Conservation (phyloP, 192 early-diverging fungal species). For the Entomortierella lignicola region DNA sequence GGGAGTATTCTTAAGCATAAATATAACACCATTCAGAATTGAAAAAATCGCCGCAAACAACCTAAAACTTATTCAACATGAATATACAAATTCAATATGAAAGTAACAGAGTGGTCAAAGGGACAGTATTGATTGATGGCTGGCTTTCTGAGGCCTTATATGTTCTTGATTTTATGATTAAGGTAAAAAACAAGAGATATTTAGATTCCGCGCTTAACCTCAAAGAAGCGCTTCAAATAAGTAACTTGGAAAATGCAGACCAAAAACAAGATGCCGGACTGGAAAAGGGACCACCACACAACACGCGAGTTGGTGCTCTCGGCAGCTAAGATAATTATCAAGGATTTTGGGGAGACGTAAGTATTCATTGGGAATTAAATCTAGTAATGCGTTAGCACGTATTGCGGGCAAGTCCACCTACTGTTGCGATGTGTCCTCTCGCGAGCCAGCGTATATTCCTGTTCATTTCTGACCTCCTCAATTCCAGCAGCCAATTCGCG, state of each 20-base stretch:
- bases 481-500: constrained; percentile 71
- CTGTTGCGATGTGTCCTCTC: constrained; percentile 75
- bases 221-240: constrained; percentile 81
- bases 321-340: constrained; percentile 63
- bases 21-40: too few relatives aligned
- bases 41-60: too few relatives aligned
- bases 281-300: constrained; percentile 80
- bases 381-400: too few relatives aligned
- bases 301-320: constrained; percentile 85
- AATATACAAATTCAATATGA: too few relatives aligned
- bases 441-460: constrained; percentile 73
- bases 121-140: too few relatives aligned
- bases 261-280: constrained; percentile 67
- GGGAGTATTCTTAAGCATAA: too few relatives aligned
- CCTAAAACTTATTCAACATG: too few relatives aligned
- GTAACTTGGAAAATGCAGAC: constrained; percentile 81
- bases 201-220: constrained; percentile 73
- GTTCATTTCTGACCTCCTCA: constrained; percentile 74
- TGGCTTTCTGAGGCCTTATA: too few relatives aligned
- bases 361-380: too few relatives aligned
- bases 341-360: too few relatives aligned
- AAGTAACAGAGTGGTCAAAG: too few relatives aligned
- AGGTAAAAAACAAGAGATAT: not conserved
- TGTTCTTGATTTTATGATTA: too few relatives aligned
- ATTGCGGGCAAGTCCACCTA: constrained; percentile 60